Evolutionary conservation across 2,329 filamentous ascomycete genomes (phyloP).

Genomic region (Chaetomium olivaceum): DNA sequence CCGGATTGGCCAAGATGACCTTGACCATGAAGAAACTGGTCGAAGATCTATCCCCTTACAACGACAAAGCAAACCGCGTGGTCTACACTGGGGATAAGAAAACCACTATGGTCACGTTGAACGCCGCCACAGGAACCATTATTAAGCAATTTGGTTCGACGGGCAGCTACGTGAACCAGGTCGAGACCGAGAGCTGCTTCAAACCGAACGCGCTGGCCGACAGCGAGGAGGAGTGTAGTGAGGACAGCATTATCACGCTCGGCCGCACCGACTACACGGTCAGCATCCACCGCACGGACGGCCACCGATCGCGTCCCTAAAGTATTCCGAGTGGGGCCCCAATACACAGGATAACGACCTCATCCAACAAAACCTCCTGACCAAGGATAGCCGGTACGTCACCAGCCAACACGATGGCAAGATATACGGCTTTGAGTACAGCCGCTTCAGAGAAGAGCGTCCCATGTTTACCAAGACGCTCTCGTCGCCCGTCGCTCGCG

Average conservation of each 20-base stretch:
- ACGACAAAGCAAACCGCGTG: slow-evolving; percentile 71
- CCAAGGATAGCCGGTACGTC: slow-evolving; percentile 86
- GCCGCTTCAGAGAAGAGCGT: slow-evolving; percentile 50
- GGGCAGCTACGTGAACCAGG: slow-evolving; percentile 66
- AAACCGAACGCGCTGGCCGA: slow-evolving; percentile 67
- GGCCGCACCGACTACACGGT: slow-evolving; percentile 90
- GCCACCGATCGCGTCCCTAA: slow-evolving; percentile 81
- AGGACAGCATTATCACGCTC: slow-evolving; percentile 76
- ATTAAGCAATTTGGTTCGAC: slow-evolving; percentile 80
- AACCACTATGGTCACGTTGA: slow-evolving; percentile 84
- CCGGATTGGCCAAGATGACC: slow-evolving; percentile 64
- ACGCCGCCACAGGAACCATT: slow-evolving; percentile 80
- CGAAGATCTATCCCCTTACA: slow-evolving; percentile 78
- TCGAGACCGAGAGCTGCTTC: slow-evolving; percentile 66
- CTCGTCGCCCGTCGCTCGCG: slow-evolving; percentile 75
- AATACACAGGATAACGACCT: slow-evolving; percentile 91
- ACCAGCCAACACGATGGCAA: slow-evolving; percentile 83
- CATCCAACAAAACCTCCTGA: slow-evolving; percentile 74
- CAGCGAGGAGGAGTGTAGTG: slow-evolving; percentile 74
- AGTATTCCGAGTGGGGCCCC: slow-evolving; percentile 90
- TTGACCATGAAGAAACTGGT: slow-evolving; percentile 84
- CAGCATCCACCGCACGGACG: slow-evolving; percentile 73
- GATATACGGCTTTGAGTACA: slow-evolving; percentile 76
- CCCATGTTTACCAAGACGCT: slow-evolving; percentile 69
- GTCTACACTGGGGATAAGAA: slow-evolving; percentile 92